Evolutionary conservation across 139 green algal genomes (phyloP), one percentile per base, ranked within the genome.

Genomic region (Chlamydomonas schloesseri): DNA sequence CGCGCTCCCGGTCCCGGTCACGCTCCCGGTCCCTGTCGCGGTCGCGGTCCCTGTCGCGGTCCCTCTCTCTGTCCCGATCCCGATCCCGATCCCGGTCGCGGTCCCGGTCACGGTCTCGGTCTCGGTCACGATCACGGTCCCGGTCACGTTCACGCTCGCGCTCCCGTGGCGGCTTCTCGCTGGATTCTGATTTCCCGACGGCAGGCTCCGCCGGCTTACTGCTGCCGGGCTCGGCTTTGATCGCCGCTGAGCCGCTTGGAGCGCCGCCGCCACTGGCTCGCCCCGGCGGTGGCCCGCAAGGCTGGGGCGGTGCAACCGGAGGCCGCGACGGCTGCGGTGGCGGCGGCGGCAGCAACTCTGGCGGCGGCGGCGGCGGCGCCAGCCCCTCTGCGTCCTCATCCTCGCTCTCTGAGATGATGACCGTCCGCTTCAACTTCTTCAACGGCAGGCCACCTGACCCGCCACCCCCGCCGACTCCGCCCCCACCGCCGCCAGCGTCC

Each of bases 341-440:
- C 21, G 53, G 75, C 23, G 74, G 55, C 21, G 53, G 31, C 60
- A 18, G 60, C 64, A 15, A 3, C n/a, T 26, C 60, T 20, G 60
- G 76, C 36, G 64, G 80, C 26, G 67, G 47, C 53, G 65, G 31
- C 21, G 79, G 57, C 23, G 67, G 50, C 9, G 68, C n/a, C 21
- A 28, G 50, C 50, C 37, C 29, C 0, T 86, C 68, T 21, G 15
- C 47, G 3, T 86, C 80, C 10, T 86, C 80, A 2, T 86, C 80
- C 47, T 86, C 80, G 80, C 80, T 86, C 9, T 77, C 68, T 0
- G 80, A 71, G 50, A 86, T 72, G 23, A 86, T 86, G 31, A 86
- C 80, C 0, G 67, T 53, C 2, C 80, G 80, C 31, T 86, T 86
- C 0, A 31, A 8, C 68, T 70, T 77, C 47, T 86, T 86, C 37